phyloP scores from a whole-genome alignment of 805 yeast genomes.

The Ogataea methylovora region DNA sequence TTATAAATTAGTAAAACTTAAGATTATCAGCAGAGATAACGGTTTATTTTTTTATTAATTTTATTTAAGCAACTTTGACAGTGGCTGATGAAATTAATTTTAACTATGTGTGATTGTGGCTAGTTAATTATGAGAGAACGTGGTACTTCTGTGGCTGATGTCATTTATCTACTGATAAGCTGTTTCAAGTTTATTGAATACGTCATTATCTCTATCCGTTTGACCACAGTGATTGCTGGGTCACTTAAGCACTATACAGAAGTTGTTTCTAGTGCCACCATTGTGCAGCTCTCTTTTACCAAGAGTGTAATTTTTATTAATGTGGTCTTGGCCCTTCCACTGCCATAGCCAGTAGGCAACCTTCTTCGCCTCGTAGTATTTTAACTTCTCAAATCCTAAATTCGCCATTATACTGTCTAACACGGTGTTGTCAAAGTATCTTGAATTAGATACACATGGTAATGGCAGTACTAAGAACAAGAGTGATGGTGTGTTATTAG shows the following conservation, averaged over 20 bases:
- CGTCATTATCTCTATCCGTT: too few species aligned
- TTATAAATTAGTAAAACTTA: too few species aligned
- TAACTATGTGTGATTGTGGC: too few species aligned
- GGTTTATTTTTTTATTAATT: too few species aligned
- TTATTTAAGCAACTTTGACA: too few species aligned
- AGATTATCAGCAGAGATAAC: too few species aligned
- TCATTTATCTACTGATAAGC: too few species aligned
- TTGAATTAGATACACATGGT: conserved; percentile 78
- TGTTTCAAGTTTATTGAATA: too few species aligned
- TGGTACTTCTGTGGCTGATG: too few species aligned
- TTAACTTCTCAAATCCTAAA: conserved; percentile 50
- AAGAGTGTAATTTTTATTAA: conserved; percentile 11
- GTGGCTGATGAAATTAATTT: too few species aligned
- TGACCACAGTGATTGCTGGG: too few species aligned
- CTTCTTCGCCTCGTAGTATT: conserved; percentile 56
- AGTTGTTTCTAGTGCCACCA: conserved; percentile 64
- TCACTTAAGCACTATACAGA: conserved; percentile 39
- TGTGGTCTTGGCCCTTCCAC: conserved; percentile 16
- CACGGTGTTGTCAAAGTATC: conserved; percentile 53
- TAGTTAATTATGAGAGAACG: too few species aligned
- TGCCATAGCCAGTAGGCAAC: conserved; percentile 68
- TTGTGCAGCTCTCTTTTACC: conserved; percentile 44
- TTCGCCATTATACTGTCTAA: conserved; percentile 39
- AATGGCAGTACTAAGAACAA: conserved; percentile 81
- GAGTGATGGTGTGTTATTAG: conserved; percentile 20